Conservation (phyloP, 2,329 filamentous ascomycete species). For the Berkeleyomyces basicola region DNA sequence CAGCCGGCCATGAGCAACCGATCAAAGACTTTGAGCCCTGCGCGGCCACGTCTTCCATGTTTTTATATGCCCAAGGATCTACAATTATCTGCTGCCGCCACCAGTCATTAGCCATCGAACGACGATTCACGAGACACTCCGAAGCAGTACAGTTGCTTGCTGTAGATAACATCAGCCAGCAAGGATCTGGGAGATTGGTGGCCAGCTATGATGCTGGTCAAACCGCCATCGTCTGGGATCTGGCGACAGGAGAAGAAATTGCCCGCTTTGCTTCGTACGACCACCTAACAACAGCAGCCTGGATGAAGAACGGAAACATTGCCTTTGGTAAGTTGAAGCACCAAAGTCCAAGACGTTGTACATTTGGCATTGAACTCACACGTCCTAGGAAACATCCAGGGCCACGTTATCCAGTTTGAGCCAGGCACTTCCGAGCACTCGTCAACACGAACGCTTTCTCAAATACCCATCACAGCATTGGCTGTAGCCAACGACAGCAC, state of each 20-base stretch:
- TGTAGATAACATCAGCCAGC: constrained; percentile 81
- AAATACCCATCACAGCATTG: constrained; percentile 86
- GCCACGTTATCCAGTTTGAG: constrained; percentile 88
- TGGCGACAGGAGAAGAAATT: constrained; percentile 79
- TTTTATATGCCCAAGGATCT: constrained; percentile 73
- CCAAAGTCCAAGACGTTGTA: not conserved
- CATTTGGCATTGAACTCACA: constrained; percentile 15
- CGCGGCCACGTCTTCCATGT: constrained; percentile 77
- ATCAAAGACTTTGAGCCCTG: constrained; percentile 62
- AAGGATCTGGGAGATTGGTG: constrained; percentile 67
- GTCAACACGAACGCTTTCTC: constrained; percentile 72
- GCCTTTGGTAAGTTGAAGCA: constrained; percentile 61
- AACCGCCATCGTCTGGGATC: constrained; percentile 92
- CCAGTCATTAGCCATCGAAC: constrained; percentile 77
- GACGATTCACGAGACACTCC: constrained; percentile 66
- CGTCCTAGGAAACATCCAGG: constrained; percentile 68
- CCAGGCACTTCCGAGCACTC: constrained; percentile 85
- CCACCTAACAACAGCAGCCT: constrained; percentile 65
- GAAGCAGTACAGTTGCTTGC: constrained; percentile 72
- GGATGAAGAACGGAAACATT: constrained; percentile 96
- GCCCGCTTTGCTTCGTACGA: constrained; percentile 88
- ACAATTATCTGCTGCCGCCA: constrained; percentile 79
- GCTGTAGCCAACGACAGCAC: constrained; percentile 79
- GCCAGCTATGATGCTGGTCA: constrained; percentile 86
- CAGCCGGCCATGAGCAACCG: not conserved